These are phyloP conservation scores for Lactarius trivialis DNA, from an alignment of 768 basidiomycete genomes.

Conservation along the genomic window DNA sequence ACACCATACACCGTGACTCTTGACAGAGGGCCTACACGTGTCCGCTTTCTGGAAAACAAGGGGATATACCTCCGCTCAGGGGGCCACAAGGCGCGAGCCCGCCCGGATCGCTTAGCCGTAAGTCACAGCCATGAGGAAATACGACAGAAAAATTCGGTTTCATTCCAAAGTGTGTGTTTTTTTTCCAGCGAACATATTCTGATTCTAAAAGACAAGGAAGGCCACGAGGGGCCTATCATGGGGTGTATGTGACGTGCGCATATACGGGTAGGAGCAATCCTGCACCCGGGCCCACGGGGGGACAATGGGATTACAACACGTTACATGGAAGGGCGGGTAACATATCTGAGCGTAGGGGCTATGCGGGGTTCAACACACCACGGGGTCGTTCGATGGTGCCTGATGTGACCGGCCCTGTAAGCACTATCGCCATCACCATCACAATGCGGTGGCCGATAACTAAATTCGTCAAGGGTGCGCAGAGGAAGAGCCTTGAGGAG, in stretches of 20 bases:
- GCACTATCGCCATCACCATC: background rate
- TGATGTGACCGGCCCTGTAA: background rate
- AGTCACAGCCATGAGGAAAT: background rate
- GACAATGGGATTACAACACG: slow-evolving; percentile 14
- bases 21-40: background rate
- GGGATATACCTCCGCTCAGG: background rate
- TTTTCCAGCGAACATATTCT: slow-evolving; percentile 11
- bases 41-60: background rate
- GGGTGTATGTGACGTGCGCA: background rate
- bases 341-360: slow-evolving; percentile 11
- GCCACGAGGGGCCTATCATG: slow-evolving; percentile 7
- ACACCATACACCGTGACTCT: background rate
- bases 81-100: background rate
- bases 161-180: background rate
- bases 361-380: background rate
- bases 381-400: background rate
- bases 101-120: slow-evolving; percentile 1
- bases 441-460: background rate
- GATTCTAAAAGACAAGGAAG: slow-evolving; percentile 2
- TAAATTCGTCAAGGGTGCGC: slow-evolving; percentile 3
- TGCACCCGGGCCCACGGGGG: background rate
- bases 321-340: slow-evolving; percentile 14
- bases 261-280: background rate
- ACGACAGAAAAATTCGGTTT: background rate
- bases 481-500: background rate